phyloP scores from a whole-genome alignment of 2,329 filamentous ascomycete genomes.

The Trichoderma sp. region DNA sequence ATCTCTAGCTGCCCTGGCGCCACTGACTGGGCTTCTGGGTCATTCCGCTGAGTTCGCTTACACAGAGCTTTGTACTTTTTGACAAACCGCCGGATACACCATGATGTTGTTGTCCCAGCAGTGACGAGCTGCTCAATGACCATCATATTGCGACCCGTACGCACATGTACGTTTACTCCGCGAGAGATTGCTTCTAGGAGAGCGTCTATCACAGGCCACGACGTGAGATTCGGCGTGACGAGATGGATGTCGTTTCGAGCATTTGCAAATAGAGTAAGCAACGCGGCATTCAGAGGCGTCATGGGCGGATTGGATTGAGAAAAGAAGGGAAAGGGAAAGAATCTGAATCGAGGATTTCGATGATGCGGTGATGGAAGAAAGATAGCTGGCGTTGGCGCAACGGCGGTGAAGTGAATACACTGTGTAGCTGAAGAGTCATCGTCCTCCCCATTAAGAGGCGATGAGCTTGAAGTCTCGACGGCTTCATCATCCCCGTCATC shows the following conservation, averaged over 20 bases:
- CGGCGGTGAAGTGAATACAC: slow-evolving; percentile 30
- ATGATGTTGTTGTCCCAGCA: slow-evolving; percentile 70
- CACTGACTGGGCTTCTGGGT: slow-evolving; percentile 46
- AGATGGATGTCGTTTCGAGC: slow-evolving; percentile 64
- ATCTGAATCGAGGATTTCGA: slow-evolving; percentile 63
- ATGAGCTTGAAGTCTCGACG: slow-evolving; percentile 18
- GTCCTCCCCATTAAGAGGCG: slow-evolving; percentile 22
- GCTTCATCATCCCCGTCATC: slow-evolving; percentile 6
- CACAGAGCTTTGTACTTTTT: slow-evolving; percentile 49
- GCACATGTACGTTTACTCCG: slow-evolving; percentile 67
- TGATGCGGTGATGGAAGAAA: slow-evolving; percentile 76
- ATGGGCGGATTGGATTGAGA: slow-evolving; percentile 51
- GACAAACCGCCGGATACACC: slow-evolving; percentile 62
- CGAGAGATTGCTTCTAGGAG: slow-evolving; percentile 62
- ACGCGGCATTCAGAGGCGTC: slow-evolving; percentile 67
- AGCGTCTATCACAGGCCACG: slow-evolving; percentile 61
- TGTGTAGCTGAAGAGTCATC: slow-evolving; percentile 32
- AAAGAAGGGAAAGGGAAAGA: slow-evolving; percentile 60
- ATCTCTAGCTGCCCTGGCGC: slow-evolving; percentile 55
- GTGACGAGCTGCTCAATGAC: slow-evolving; percentile 78
- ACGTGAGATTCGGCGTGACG: slow-evolving; percentile 78
- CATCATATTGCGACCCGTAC: slow-evolving; percentile 73
- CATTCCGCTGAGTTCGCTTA: slow-evolving; percentile 25
- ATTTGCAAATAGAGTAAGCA: slow-evolving; percentile 60
- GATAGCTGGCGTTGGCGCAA: slow-evolving; percentile 51